phyloP scores from a whole-genome alignment of 2,329 filamentous ascomycete species.

The Colletotrichum musae region DNA sequence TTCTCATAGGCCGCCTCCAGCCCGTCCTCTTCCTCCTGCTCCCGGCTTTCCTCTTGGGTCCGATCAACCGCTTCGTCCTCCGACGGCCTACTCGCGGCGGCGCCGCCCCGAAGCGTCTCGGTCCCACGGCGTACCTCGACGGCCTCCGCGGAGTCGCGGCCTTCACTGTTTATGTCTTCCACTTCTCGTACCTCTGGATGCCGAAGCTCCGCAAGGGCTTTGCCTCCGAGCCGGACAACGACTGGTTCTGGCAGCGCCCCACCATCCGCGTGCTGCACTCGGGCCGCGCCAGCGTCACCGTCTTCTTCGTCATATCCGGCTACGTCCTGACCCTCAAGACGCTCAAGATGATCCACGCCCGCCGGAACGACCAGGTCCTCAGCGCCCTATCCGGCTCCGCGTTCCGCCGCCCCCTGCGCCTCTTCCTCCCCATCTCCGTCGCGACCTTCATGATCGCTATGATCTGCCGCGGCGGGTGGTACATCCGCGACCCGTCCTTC shows the following conservation, averaged over 20 bases:
- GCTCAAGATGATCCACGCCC: slow-evolving; percentile 58
- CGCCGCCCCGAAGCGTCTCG: slow-evolving; percentile 42
- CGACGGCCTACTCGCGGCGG: too few species aligned
- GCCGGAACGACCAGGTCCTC: slow-evolving; percentile 54
- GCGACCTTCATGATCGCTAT: slow-evolving; percentile 62
- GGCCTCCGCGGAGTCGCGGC: slow-evolving; percentile 70
- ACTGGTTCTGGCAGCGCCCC: slow-evolving; percentile 63
- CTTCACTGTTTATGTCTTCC: slow-evolving; percentile 69
- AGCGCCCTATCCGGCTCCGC: slow-evolving; percentile 62
- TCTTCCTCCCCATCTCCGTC: slow-evolving; percentile 65
- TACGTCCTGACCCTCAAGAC: slow-evolving; percentile 71
- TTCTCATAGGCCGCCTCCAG: background rate
- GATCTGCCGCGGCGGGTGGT: slow-evolving; percentile 44
- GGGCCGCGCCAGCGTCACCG: slow-evolving; percentile 68
- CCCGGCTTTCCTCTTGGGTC: slow-evolving; percentile 1
- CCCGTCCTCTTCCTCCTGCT: background rate
- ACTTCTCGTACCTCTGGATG: slow-evolving; percentile 53
- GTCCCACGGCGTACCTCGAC: slow-evolving; percentile 70
- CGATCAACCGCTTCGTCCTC: background rate
- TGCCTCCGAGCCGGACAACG: slow-evolving; percentile 55
- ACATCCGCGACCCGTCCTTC: slow-evolving; percentile 3
- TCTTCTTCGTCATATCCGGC: slow-evolving; percentile 76
- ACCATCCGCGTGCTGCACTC: slow-evolving; percentile 67
- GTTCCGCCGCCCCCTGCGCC: slow-evolving; percentile 65
- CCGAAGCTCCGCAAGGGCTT: slow-evolving; percentile 52